Base-by-base conservation (phyloP, 225 moss, liverwort and hornwort species). In the Sphagnum tenellum region DNA sequence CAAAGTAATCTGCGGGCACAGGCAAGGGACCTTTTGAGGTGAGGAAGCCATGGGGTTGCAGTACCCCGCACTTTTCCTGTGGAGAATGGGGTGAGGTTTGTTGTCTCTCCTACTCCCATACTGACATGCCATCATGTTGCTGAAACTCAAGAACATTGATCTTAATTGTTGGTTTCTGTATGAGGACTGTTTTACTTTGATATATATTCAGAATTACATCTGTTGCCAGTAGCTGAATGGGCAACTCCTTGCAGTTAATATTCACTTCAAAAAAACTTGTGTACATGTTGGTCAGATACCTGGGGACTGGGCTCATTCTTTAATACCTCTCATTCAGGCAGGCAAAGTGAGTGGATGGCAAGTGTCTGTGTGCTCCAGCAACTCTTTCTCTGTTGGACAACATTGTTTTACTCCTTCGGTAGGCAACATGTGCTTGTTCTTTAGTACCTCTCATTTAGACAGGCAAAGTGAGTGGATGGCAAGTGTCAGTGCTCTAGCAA, bases 51-150 rank as follows among this genome's bases (percentile, higher is more conserved):
- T 90, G 88, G 93, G 82, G 86, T 47, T 76, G 88, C 58, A 67
- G 81, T 64, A 94, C 90, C 9, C 86, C 90, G 56, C 80, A 90
- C n/a, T 90, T 94, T 75, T 90, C 88, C 65, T 83, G 83, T 58
- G 73, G 67, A 62, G 86, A 79, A 49, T 81, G 82, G 54, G 93
- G 93, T 62, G 93, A 94, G 86, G 92, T 89, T 12, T 66, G 55
- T 12, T 3, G 45, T 52, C 59, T 60, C 59, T 12, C 59, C 59
- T 5, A 60, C 59, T 12, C 14, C 29, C 29, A 29, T 29, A 29
- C 0, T 29, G 29, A 29, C 29, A 29, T 29, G 29, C 29, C 29
- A 1, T 29, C 29, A 29, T 29, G 29, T 29, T 29, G 29, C 29
- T 29, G 29, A 29, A 29, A 29, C 29, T 29, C 29, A 29, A 29